Evolutionary conservation across 495 filamentous ascomycete genomes (phyloP), one percentile per base, ranked within the genome.

Genomic region (Xylaria flabelliformis): DNA sequence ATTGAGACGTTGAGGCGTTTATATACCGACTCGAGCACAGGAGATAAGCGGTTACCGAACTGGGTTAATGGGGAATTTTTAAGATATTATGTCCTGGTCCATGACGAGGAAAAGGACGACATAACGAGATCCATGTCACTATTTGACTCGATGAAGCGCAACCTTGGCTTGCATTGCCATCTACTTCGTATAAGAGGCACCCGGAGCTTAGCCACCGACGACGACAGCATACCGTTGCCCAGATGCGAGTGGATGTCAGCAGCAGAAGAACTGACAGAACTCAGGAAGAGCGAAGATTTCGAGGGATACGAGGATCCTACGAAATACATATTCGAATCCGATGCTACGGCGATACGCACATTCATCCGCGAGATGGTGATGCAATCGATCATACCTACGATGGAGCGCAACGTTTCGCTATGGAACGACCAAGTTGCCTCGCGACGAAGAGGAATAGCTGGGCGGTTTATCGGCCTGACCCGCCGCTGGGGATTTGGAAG

Each of bases 391-490:
- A 87, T 99, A 41, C 96, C 96, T 0, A 93, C 91, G 67, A 98
- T 99, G 97, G 96, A 99, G 81, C 92, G 94, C 62, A 88, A 91
- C 74, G 87, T 95, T 10, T 90, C 94, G 32, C 87, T 93, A 4
- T 99, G 96, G 96, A 99, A 99, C 78, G 96, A 99, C 76, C 95
- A 98, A 82, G 91, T 98, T 9, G 94, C 94, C n/a, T 97, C 97
- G 17, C 85, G 92, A 59, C 85, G 96, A 53, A 89, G 93, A 67
- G 97, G 97, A 42, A 85, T 99, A 68, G 91, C 91, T 72, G 96
- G 96, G 17, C 89, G 94, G 3, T 94, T 99, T 78, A 91, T 97
- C 83, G 95, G 91, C n/a, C 84, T 98, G 71, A 97, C 93, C 0
- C 95, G 95, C 80, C 87, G 91, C 75, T 97, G 90, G 88, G 89